Evolutionary conservation across 1,284 basidiomycete species (phyloP), one percentile per base, ranked within the genome.

Genomic region (Coniferiporia weirii): DNA sequence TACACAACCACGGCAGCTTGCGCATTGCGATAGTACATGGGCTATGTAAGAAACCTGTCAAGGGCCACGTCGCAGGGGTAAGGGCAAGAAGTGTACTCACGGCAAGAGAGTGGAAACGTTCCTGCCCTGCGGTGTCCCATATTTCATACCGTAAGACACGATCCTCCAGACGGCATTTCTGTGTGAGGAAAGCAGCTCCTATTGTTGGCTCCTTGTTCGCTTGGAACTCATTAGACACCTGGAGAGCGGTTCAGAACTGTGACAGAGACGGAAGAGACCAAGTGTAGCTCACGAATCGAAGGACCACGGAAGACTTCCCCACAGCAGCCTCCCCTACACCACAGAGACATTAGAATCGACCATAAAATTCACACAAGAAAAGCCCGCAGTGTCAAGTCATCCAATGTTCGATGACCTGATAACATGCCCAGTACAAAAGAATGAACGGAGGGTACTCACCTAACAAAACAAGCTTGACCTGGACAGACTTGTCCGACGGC

Each of bases 1-100:
- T 98, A 99, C 32, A 98, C 95, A 34, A 99, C 96, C 40, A 98
- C 94, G 47, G 95, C 96, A 6, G 96, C 96, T 73, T 98, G 95
- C 9, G 96, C 95, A 68, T 99, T 98, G 69, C 96, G 90, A 74
- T 98, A 99, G 77, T 99, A 99, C 93, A 96, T 96, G 61, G 93
- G 93, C 88, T 91, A 61, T 61, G 52, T 22, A 44, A 19, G 9
- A 35, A 12, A 63, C 57, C 44, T 60, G 52, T 47, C 61, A 56
- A 61, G 63, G 34, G 13, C 56, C 56, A 38, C 45, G 15, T 35
- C 51, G 54, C 51, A 44, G 57, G 51, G 38, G 53, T 59, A 54
- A 40, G 58, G 12, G 15, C 15, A 27, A 13, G 52, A 73, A 56
- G 49, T 40, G 15, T 3, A 71, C 88, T 70, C 70, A 91, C 88